Evolutionary conservation across 345 rosid genomes (phyloP).

Genomic region (Melaleuca alternifolia): DNA sequence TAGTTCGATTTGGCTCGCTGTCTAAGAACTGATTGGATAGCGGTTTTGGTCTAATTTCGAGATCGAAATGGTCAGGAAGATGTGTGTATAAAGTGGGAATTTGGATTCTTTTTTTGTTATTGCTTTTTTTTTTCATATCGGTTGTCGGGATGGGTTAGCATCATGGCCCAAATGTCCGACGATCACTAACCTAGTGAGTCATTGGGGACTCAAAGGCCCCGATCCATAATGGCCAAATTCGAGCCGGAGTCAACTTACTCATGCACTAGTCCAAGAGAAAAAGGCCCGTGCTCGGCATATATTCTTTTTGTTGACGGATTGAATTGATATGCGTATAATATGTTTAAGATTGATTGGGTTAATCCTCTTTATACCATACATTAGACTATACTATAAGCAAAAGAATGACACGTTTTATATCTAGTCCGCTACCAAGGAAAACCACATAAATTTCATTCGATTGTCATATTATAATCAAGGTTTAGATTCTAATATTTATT

Average conservation of each 20-base stretch:
- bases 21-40: not conserved
- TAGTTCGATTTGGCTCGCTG: rapidly evolving
- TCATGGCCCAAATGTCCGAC: too few relatives aligned
- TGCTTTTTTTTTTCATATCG: too few relatives aligned
- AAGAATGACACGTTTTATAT: not conserved
- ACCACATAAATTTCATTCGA: not conserved
- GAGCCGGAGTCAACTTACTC: not conserved
- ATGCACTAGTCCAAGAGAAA: not conserved
- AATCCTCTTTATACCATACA: too few relatives aligned
- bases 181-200: too few relatives aligned
- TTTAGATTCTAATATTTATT: not conserved
- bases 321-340: too few relatives aligned
- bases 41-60: not conserved
- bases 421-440: not conserved
- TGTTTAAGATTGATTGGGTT: too few relatives aligned
- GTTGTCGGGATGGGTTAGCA: too few relatives aligned
- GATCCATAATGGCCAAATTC: too few relatives aligned
- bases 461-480: not conserved
- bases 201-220: too few relatives aligned
- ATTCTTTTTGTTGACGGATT: too few relatives aligned
- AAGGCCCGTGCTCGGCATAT: too few relatives aligned
- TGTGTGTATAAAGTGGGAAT: not conserved
- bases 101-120: not conserved
- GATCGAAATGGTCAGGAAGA: not conserved
- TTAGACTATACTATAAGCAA: rapidly evolving